A percentile compares a stretch with the other conserved stretches of the same genome.
These are phyloP conservation scores for Paraleonurus japonicus DNA, from an alignment of 257 asterid species.

Conservation along the genomic window DNA sequence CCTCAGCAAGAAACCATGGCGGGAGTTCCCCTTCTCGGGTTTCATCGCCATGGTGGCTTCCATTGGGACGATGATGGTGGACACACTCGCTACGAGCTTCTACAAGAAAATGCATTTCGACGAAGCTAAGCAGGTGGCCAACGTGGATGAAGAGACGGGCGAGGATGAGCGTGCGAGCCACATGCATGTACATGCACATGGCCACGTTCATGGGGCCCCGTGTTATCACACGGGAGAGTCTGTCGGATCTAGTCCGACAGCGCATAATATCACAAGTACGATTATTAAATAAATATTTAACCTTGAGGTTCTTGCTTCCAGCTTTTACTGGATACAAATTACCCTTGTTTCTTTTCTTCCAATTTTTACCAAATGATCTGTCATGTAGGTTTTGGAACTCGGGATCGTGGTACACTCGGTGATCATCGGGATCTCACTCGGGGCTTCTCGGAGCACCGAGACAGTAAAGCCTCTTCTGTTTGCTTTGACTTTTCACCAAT, in stretches of 20 bases:
- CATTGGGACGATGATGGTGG: conserved; percentile 42
- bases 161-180: conserved; percentile 7
- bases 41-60: conserved; percentile 46
- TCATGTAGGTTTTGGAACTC: conserved; percentile 53
- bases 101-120: conserved; percentile 31
- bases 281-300: conserved; percentile 6
- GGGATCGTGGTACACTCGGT: conserved; percentile 64
- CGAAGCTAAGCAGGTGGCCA: conserved; percentile 21
- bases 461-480: conserved; percentile 49
- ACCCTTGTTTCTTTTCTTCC: conserved; percentile 26
- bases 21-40: conserved; percentile 45
- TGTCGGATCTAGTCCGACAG: conserved; percentile 44
- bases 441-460: conserved; percentile 42
- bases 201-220: conserved; percentile 33
- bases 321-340: no score
- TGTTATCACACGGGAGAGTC: conserved; percentile 10
- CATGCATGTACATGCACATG: conserved; percentile 28
- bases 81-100: conserved; percentile 40
- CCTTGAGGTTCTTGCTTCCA: conserved; percentile 36
- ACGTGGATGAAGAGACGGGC: conserved; percentile 28
- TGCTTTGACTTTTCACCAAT: conserved; percentile 62
- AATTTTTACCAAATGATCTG: neutral
- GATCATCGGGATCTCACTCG: conserved; percentile 57
- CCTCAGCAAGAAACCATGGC: conserved; percentile 40
- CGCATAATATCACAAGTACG: conserved; percentile 58